Evolutionary conservation across 495 filamentous ascomycete genomes (phyloP).

Genomic region (Hypomontagnella submonticulosa): DNA sequence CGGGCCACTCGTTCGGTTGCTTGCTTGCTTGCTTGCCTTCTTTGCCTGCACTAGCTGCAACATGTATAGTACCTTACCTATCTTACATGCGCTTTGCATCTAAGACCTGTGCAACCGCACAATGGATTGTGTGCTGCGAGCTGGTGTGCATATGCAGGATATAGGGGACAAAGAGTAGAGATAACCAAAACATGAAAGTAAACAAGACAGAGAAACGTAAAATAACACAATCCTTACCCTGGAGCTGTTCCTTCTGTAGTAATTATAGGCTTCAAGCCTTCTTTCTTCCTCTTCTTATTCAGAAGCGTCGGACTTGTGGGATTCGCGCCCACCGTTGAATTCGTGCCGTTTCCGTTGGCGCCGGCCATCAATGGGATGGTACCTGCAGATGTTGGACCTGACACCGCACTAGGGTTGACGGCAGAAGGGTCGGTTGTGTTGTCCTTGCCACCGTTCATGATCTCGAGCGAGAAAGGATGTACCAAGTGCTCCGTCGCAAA

Average conservation of each 20-base stretch:
- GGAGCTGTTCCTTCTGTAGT: conserved; percentile 73
- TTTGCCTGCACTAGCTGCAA: conserved; percentile 31
- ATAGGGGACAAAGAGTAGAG: conserved; percentile 25
- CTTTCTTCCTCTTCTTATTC: conserved; percentile 90
- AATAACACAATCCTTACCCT: conserved; percentile 49
- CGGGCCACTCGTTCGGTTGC: not conserved
- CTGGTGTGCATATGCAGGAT: conserved; percentile 51
- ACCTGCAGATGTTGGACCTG: conserved; percentile 23
- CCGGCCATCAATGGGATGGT: conserved; percentile 46
- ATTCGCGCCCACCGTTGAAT: conserved; percentile 39
- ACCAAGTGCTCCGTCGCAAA: conserved; percentile 30
- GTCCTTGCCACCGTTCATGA: conserved; percentile 41
- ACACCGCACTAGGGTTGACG: not conserved
- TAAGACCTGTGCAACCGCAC: conserved; percentile 49
- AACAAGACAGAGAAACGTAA: conserved; percentile 4
- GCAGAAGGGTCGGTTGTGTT: conserved; percentile 25
- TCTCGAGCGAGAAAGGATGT: conserved; percentile 14
- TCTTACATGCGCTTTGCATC: conserved; percentile 15
- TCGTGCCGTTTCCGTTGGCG: conserved; percentile 46
- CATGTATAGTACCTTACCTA: conserved; percentile 33
- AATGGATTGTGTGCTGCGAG: conserved; percentile 54
- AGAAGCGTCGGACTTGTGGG: conserved; percentile 50
- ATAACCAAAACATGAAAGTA: conserved; percentile 7
- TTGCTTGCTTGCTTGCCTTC: conserved; percentile 27
- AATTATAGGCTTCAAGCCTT: conserved; percentile 89